phyloP scores from a whole-genome alignment of 148 eudicot genomes.

The Rhododendron ovatum region DNA sequence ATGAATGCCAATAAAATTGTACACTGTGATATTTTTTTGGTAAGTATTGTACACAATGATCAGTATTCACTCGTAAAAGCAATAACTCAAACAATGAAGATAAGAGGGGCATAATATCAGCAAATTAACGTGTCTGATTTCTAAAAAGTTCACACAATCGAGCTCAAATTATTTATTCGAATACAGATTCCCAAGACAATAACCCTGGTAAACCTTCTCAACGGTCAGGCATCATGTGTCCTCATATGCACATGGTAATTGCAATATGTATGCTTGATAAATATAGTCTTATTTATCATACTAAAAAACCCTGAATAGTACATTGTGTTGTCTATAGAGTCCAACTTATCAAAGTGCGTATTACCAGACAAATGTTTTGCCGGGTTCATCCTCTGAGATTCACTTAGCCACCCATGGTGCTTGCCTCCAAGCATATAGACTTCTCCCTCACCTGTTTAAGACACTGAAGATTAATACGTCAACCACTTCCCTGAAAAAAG shows the following conservation, averaged over 20 bases:
- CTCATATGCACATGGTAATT: neutral
- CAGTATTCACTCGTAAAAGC: neutral
- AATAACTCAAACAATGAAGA: neutral
- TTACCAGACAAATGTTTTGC: slow-evolving; percentile 38
- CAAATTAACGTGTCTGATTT: neutral
- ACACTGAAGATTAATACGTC: slow-evolving; percentile 9
- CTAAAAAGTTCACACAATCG: neutral
- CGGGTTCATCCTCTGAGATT: slow-evolving; percentile 27
- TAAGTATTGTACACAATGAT: neutral
- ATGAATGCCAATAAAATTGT: neutral
- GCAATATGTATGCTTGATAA: neutral
- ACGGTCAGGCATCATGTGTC: neutral
- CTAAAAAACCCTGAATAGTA: neutral
- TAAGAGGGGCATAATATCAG: neutral
- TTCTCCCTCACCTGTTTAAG: slow-evolving; percentile 52
- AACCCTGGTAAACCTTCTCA: neutral
- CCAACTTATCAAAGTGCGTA: slow-evolving; percentile 4
- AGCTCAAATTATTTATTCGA: neutral
- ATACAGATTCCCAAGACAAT: neutral
- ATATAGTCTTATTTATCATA: neutral
- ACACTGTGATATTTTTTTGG: too few relatives aligned
- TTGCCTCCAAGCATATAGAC: slow-evolving; percentile 75
- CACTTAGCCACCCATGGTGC: slow-evolving; percentile 52
- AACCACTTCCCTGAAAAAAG: neutral
- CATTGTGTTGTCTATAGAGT: neutral